phyloP scores from a whole-genome alignment of 148 eudicot species.

The Polygonum maritimum region DNA sequence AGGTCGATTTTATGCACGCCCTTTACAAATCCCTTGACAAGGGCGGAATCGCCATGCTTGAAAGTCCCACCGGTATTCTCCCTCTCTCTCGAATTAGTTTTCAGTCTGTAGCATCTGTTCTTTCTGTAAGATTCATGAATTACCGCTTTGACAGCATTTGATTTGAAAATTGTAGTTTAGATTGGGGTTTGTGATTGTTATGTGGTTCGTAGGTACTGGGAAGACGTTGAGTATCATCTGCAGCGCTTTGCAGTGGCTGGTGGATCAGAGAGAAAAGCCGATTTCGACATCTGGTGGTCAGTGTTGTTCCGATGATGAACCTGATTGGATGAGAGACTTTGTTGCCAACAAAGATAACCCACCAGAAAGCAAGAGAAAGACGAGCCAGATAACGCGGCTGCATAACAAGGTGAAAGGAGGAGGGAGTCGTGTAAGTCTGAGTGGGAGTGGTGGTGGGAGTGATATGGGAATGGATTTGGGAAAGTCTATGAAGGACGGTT shows the following conservation, averaged over 20 bases:
- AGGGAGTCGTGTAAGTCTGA: slow-evolving; percentile 31
- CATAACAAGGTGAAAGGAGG: slow-evolving; percentile 22
- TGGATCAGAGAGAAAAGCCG: slow-evolving; percentile 36
- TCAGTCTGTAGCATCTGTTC: neutral
- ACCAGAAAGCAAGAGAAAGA: slow-evolving; percentile 25
- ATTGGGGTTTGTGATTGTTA: neutral
- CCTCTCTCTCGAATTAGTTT: neutral
- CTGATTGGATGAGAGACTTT: slow-evolving; percentile 79
- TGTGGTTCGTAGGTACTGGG: slow-evolving; percentile 55
- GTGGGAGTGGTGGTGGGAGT: slow-evolving; percentile 9
- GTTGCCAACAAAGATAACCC: slow-evolving; percentile 32
- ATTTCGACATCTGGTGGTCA: slow-evolving; percentile 9
- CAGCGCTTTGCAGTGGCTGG: slow-evolving; percentile 87
- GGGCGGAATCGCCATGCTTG: slow-evolving; percentile 93
- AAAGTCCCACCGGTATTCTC: slow-evolving; percentile 82
- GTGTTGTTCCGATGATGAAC: slow-evolving; percentile 56
- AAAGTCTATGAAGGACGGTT: slow-evolving; percentile 17
- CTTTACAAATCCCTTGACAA: slow-evolving; percentile 68
- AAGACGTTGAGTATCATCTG: slow-evolving; percentile 92
- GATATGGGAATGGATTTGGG: slow-evolving; percentile 14
- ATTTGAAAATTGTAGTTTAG: neutral
- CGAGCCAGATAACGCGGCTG: slow-evolving; percentile 22
- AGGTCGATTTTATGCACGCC: slow-evolving; percentile 74
- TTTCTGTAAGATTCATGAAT: neutral
- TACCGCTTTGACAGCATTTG: neutral